Conservation (phyloP, 163 green algal genomes). For the Scenedesmus sp. region DNA sequence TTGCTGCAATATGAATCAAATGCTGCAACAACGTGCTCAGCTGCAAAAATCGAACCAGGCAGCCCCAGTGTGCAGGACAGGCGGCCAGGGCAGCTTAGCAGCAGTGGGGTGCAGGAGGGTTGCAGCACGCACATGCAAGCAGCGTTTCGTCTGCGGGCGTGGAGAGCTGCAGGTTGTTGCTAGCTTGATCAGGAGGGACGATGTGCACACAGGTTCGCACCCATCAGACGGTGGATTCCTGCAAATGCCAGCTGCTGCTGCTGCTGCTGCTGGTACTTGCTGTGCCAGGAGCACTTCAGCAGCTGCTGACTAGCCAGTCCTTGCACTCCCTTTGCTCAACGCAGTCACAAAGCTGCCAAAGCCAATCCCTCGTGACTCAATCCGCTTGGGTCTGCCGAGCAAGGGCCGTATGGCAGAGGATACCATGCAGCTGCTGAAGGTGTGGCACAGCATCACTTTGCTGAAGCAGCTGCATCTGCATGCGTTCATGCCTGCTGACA, state of each 20-base stretch:
- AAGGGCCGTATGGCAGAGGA: conserved; percentile 99
- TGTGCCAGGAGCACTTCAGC: too few species aligned
- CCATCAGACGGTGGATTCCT: neutral
- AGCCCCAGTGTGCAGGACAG: neutral
- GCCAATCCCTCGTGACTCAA: conserved; percentile 60
- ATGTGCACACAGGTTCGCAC: conserved; percentile 49
- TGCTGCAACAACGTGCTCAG: conserved; percentile 19
- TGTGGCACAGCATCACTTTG: conserved; percentile 11
- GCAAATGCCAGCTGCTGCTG: neutral
- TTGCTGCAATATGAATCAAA: neutral
- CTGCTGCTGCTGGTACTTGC: neutral
- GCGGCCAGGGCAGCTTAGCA: conserved; percentile 9
- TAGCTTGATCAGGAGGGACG: conserved; percentile 64
- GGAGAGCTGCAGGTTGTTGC: neutral
- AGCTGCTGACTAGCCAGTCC: neutral
- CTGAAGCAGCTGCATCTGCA: neutral
- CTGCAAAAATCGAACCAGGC: conserved; percentile 4
- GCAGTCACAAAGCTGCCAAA: conserved; percentile 56
- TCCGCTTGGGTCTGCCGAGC: conserved; percentile 91
- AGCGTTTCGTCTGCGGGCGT: neutral
- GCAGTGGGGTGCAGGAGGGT: neutral
- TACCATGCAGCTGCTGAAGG: conserved; percentile 93
- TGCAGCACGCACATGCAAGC: conserved; percentile 16
- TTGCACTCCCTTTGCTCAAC: neutral
- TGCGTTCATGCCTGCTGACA: neutral